Percentiles rank a stretch among this genome's conserved stretches.
Evolutionary conservation across 2,329 filamentous ascomycete genomes (phyloP).

Genomic region (Trichophyton equinum): DNA sequence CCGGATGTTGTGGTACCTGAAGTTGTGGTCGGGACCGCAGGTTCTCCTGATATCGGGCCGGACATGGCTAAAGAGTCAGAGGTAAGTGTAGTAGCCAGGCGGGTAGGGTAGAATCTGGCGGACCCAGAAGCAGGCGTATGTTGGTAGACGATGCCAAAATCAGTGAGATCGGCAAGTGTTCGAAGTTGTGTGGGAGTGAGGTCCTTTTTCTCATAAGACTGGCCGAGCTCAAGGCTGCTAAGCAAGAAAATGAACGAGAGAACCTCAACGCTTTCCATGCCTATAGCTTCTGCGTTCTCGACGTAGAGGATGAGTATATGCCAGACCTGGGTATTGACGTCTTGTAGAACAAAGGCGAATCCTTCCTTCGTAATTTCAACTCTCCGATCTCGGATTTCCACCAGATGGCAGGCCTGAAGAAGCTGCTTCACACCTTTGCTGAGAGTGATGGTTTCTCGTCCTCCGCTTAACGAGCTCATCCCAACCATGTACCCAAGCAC

Average conservation of each 20-base stretch:
- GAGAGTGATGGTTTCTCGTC: slow-evolving; percentile 39
- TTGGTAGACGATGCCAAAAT: slow-evolving; percentile 83
- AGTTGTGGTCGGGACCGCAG: slow-evolving; percentile 26
- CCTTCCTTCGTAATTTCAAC: slow-evolving; percentile 81
- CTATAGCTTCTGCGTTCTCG: slow-evolving; percentile 61
- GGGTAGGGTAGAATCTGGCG: slow-evolving; percentile 68
- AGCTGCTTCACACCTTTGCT: slow-evolving; percentile 74
- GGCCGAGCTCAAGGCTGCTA: slow-evolving; percentile 80
- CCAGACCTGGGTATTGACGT: slow-evolving; percentile 95
- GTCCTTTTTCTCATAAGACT: slow-evolving; percentile 76
- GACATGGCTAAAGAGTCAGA: slow-evolving; percentile 60
- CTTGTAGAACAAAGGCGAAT: slow-evolving; percentile 88
- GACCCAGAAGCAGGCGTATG: slow-evolving; percentile 29
- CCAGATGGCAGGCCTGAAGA: slow-evolving; percentile 66
- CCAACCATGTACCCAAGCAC: slow-evolving; percentile 90
- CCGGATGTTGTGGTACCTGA: slow-evolving; percentile 23
- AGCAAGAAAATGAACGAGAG: slow-evolving; percentile 93
- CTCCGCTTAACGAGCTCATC: slow-evolving; percentile 36
- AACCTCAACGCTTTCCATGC: slow-evolving; percentile 83
- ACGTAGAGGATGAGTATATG: slow-evolving; percentile 87
- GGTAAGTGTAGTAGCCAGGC: slow-evolving; percentile 85
- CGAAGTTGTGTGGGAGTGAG: slow-evolving; percentile 69
- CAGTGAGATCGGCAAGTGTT: slow-evolving; percentile 80
- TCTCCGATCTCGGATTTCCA: slow-evolving; percentile 46
- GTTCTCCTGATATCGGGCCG: slow-evolving; percentile 56